Percentiles rank a stretch among this genome's conserved stretches.
Conservation (phyloP, 2,329 filamentous ascomycete species). For the Colletotrichum costaricense region DNA sequence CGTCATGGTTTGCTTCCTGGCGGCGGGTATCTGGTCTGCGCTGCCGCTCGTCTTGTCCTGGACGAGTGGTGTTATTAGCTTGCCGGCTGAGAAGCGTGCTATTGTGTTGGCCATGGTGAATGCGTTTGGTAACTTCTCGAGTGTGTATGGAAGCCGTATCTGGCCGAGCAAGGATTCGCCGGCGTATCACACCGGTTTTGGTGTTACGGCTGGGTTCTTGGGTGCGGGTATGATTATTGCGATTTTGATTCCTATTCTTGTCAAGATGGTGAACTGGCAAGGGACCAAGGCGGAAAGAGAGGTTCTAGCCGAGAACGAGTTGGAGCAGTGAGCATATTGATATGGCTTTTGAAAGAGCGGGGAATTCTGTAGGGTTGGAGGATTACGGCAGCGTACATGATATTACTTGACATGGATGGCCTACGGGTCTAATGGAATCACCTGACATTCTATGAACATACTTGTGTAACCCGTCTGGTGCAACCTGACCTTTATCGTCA, state of each 20-base stretch:
- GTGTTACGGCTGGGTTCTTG: constrained; percentile 43
- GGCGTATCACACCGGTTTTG: constrained; percentile 42
- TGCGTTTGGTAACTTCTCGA: constrained; percentile 45
- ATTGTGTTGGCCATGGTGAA: constrained; percentile 46
- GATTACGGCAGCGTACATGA: background rate
- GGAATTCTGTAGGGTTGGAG: too few species aligned
- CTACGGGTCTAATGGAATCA: background rate
- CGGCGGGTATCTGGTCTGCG: constrained; percentile 41
- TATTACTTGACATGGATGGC: background rate
- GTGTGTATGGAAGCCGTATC: constrained; percentile 44
- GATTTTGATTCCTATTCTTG: constrained; percentile 37
- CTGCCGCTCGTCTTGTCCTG: constrained; percentile 43
- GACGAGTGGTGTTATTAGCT: constrained; percentile 41
- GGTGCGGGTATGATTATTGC: constrained; percentile 41
- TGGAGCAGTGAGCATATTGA: background rate
- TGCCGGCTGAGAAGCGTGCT: constrained; percentile 46
- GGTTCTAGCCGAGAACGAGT: constrained; percentile 8
- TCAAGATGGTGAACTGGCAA: constrained; percentile 34
- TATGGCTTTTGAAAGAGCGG: background rate
- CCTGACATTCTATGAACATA: background rate
- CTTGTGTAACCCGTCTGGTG: background rate
- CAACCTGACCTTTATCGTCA: too few species aligned
- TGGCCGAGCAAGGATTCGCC: constrained; percentile 43
- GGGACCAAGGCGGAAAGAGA: constrained; percentile 36
- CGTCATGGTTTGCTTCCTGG: constrained; percentile 44